phyloP scores from a whole-genome alignment of 495 filamentous ascomycete genomes.

The Thermochaetoides thermophila region DNA sequence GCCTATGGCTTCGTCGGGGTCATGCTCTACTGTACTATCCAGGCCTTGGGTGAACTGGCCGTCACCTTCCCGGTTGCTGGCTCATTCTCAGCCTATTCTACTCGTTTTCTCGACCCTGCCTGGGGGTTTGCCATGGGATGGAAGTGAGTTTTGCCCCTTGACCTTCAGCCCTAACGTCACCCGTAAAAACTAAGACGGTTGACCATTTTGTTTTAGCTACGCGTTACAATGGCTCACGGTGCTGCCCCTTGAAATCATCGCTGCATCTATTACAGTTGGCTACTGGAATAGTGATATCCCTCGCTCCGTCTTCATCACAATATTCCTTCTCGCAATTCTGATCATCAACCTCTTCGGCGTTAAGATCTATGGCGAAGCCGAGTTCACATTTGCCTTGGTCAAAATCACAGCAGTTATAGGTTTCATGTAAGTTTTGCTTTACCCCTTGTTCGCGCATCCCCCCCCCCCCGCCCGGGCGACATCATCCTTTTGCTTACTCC shows the following conservation, averaged over 20 bases:
- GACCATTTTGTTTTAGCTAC: no score
- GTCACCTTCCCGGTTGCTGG: slow-evolving; percentile 85
- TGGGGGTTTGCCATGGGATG: slow-evolving; percentile 99
- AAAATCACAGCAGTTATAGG: slow-evolving; percentile 80
- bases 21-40: slow-evolving; percentile 87
- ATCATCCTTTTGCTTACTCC: slow-evolving; percentile 10
- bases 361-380: slow-evolving; percentile 78
- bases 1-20: slow-evolving; percentile 68
- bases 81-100: slow-evolving; percentile 86
- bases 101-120: slow-evolving; percentile 80
- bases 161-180: neutral
- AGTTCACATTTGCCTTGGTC: slow-evolving; percentile 74
- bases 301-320: slow-evolving; percentile 68
- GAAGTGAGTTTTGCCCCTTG: slow-evolving; percentile 48
- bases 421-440: slow-evolving; percentile 51
- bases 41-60: slow-evolving; percentile 84
- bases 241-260: slow-evolving; percentile 79
- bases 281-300: slow-evolving; percentile 62
- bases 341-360: slow-evolving; percentile 78
- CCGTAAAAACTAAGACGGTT: neutral
- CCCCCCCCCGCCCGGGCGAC: neutral
- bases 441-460: neutral
- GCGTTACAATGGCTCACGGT: slow-evolving; percentile 86
- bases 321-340: slow-evolving; percentile 64
- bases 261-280: slow-evolving; percentile 74